A percentile compares a stretch with the other conserved stretches of the same genome.
Conservation (phyloP, 306 rosid genomes). For the Vigna nakashimae region DNA sequence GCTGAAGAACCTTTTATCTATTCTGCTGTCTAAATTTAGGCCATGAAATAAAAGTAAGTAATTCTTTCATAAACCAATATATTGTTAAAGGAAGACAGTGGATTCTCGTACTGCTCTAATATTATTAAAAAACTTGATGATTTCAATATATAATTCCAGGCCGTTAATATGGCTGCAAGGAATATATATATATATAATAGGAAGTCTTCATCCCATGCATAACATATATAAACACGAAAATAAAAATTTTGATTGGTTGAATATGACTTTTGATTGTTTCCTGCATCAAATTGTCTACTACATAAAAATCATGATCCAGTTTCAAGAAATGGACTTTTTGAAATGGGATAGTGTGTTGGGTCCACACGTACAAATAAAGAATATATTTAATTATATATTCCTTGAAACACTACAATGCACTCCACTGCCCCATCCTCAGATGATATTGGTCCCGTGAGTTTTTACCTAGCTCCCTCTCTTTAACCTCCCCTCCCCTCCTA, state of each 20-base stretch:
- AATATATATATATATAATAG: background rate
- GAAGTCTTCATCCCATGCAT: no score
- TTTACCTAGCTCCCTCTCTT: background rate
- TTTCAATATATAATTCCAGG: constrained; percentile 63
- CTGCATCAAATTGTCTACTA: background rate
- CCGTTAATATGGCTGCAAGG: constrained; percentile 83
- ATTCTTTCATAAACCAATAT: constrained; percentile 29
- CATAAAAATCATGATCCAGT: constrained; percentile 30
- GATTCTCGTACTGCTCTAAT: constrained; percentile 19
- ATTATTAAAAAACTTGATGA: constrained; percentile 18
- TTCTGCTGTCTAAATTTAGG: constrained; percentile 79
- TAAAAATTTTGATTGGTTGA: background rate
- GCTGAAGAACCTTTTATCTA: constrained; percentile 68
- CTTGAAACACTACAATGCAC: constrained; percentile 3
- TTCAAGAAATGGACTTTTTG: background rate
- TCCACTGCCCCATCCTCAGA: background rate
- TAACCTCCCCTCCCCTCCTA: background rate
- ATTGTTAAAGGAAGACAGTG: constrained; percentile 39
- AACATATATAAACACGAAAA: no score
- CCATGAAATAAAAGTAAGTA: constrained; percentile 77
- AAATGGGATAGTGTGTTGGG: background rate
- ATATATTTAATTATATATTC: background rate
- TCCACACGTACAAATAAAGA: background rate
- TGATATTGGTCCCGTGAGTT: background rate
- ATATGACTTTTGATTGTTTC: background rate